phyloP scores from a whole-genome alignment of 2,329 filamentous ascomycete species.

The Aspergillus fumigatus region DNA sequence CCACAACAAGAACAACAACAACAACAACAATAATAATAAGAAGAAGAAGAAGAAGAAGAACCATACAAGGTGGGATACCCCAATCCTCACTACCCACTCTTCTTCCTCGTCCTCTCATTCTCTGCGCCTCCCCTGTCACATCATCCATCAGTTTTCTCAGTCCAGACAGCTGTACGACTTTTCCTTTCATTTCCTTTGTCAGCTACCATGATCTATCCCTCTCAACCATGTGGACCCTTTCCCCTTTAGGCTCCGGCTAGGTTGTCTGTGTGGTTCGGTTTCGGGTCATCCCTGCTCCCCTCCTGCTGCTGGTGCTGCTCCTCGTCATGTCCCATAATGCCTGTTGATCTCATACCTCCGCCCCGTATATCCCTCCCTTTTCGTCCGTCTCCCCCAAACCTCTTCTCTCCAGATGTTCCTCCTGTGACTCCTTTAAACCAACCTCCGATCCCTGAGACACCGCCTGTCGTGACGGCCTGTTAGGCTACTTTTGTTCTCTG shows the following conservation, averaged over 20 bases:
- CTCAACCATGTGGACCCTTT: background rate
- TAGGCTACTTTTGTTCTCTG: background rate
- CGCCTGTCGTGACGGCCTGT: background rate
- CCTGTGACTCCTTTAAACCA: background rate
- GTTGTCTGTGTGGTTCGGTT: background rate
- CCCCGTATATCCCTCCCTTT: background rate
- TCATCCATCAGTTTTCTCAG: background rate
- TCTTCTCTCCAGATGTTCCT: background rate
- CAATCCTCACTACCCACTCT: slow-evolving; percentile 8
- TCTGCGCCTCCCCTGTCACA: background rate
- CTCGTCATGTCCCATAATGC: background rate
- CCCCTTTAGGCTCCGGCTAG: background rate
- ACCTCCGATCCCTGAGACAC: background rate
- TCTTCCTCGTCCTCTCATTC: slow-evolving; percentile 5
- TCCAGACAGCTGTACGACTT: slow-evolving; percentile 10
- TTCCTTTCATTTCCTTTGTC: background rate
- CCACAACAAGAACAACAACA: slow-evolving; percentile 1
- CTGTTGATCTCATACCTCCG: background rate
- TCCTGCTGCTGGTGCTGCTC: background rate
- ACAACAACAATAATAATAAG: no score
- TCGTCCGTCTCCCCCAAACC: background rate
- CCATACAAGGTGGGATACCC: slow-evolving; percentile 8
- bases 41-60: no score
- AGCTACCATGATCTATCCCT: background rate
- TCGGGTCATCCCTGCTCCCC: background rate